Conservation (phyloP, 2,329 filamentous ascomycete genomes). For the Aureobasidium subglaciale region DNA sequence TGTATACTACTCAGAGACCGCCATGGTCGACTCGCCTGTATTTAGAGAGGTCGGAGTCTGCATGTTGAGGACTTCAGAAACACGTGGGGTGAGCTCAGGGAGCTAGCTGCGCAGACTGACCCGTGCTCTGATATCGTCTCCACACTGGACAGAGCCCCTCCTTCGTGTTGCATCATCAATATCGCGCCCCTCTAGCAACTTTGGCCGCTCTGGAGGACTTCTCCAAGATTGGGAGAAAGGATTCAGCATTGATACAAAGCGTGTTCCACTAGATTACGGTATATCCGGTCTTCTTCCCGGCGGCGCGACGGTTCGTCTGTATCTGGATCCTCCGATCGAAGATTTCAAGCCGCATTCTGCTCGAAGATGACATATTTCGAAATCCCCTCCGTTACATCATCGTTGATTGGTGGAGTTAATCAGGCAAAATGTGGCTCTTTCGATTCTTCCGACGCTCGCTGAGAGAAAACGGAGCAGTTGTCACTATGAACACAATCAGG, state of each 20-base stretch:
- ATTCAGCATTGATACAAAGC: background rate
- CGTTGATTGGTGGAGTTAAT: slow-evolving; percentile 7
- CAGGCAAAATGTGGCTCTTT: slow-evolving; percentile 10
- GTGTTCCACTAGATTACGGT: background rate
- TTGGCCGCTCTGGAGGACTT: background rate
- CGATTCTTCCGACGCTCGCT: background rate
- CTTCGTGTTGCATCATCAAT: background rate
- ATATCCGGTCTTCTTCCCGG: background rate
- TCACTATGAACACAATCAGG: background rate
- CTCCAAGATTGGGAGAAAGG: background rate
- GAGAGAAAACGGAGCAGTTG: background rate
- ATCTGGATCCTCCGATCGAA: slow-evolving; percentile 1
- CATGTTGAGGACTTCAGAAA: background rate
- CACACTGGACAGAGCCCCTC: background rate
- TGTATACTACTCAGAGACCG: no score
- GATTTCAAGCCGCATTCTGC: background rate
- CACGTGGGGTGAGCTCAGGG: background rate
- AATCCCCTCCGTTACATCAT: slow-evolving; percentile 2
- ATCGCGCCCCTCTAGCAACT: background rate
- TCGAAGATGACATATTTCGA: background rate
- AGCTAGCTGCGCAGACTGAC: background rate
- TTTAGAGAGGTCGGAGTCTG: no score
- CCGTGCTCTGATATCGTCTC: background rate
- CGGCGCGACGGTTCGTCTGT: background rate
- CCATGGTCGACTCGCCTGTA: no score